Evolutionary conservation across 495 filamentous ascomycete genomes (phyloP), one percentile per base, ranked within the genome.

Genomic region (Acidiella bohemica): DNA sequence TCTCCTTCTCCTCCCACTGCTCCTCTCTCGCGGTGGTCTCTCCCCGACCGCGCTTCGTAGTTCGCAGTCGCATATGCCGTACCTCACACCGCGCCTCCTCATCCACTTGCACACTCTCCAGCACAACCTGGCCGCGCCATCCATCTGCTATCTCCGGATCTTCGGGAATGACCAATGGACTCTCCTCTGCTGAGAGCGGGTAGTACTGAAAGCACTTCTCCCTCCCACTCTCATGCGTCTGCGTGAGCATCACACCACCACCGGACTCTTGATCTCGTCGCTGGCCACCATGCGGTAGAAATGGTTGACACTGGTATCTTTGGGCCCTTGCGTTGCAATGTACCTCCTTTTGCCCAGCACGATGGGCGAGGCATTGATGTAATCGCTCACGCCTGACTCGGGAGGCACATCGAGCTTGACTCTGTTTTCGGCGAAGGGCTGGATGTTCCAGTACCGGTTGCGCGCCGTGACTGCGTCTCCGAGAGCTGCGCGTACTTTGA

Each of bases 271-370:
- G 17, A 68, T 59, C 18, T 76, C 77, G 61, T 95, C 84, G 41
- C 93, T 78, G 60, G 84, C 84, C 20, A 94, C 66, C 90, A 99
- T 99, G 47, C 90, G 83, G 85, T 88, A 99, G 30, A 92, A 80
- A 53, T 93, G 82, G 47, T 76, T 70, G 26, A 76, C 65, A 4
- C 71, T 73, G 5, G 69, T 66, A 46, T 67, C 57, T 58, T 87
- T 95, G 1, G 90, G 90, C 7, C 87, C 80, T 66, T 71, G 78
- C 32, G 66, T 86, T 39, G 68, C 77, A 51, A 84, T 83, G 53
- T 77, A 84, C 31, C 59, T 69, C 41, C 67, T 64, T 35, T 67
- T 57, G 28, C 62, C 63, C 20, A 95, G 64, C 5, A 67, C 53
- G 32, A 99, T 92, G 14, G 86, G 84, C 6, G 84, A 93, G 14